These are phyloP conservation scores for Mortierella sp. DNA, from an alignment of 371 early-diverging fungal genomes.

Conservation along the genomic window DNA sequence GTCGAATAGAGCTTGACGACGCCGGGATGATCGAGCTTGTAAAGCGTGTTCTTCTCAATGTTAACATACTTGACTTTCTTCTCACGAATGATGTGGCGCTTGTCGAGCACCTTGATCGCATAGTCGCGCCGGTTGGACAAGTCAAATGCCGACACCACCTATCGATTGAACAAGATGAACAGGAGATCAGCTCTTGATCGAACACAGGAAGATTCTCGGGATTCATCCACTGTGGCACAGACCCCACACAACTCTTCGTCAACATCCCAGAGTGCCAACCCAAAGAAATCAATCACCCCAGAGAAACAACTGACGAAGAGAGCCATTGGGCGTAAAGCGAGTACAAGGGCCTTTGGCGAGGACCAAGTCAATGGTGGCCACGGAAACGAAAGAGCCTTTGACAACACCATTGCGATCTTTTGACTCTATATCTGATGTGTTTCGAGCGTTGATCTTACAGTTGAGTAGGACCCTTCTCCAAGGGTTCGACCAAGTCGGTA, in stretches of 20 bases:
- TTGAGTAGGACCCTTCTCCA: constrained; percentile 97
- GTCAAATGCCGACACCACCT: constrained; percentile 81
- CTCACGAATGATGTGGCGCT: constrained; percentile 91
- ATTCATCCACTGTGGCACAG: constrained; percentile 11
- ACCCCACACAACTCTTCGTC: neutral
- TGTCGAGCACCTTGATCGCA: constrained; percentile 95
- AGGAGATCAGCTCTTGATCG: neutral
- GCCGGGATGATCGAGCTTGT: constrained; percentile 86
- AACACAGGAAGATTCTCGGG: neutral
- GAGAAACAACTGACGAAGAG: constrained; percentile 1
- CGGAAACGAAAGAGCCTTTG: neutral
- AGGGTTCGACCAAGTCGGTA: constrained; percentile 86
- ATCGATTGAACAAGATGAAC: neutral
- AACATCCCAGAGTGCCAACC: neutral
- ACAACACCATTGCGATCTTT: too few species aligned
- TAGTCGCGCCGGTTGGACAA: constrained; percentile 72
- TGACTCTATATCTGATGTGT: too few species aligned
- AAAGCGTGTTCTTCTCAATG: constrained; percentile 91
- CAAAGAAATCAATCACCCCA: neutral
- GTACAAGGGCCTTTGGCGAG: constrained; percentile 4
- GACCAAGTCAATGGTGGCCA: neutral
- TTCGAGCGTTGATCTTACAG: constrained; percentile 82
- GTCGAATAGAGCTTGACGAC: constrained; percentile 93
- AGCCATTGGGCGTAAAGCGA: constrained; percentile 34
- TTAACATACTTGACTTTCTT: constrained; percentile 95